Conservation (phyloP, 768 basidiomycete species). For the Xanthoconium purpureum region DNA sequence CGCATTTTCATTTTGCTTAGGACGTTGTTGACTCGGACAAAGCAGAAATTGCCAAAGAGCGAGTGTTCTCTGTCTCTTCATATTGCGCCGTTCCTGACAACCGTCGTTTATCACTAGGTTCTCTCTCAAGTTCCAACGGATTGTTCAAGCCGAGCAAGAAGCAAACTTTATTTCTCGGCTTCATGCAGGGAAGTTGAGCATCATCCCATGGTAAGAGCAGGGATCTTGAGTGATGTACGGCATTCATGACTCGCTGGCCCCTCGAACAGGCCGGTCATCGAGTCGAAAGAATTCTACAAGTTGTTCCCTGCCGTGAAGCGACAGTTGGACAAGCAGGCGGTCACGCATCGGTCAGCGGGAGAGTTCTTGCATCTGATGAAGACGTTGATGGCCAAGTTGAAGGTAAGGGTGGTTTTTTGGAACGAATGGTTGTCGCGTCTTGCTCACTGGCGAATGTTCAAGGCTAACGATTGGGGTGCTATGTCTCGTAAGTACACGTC, state of each 20-base stretch:
- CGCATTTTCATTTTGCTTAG: constrained; percentile 27
- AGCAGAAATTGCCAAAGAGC: constrained; percentile 58
- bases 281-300: constrained; percentile 57
- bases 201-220: constrained; percentile 50
- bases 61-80: constrained; percentile 9
- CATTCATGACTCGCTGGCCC: background rate
- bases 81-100: background rate
- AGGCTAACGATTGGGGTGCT: constrained; percentile 66
- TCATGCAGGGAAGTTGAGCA: constrained; percentile 52
- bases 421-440: too few species aligned
- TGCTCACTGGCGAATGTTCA: background rate
- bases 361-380: constrained; percentile 58
- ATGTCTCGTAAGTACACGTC: constrained; percentile 47
- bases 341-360: constrained; percentile 50
- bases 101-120: constrained; percentile 36
- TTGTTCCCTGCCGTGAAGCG: constrained; percentile 49
- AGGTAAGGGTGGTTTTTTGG: constrained; percentile 34
- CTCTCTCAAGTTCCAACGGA: constrained; percentile 53
- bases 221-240: background rate
- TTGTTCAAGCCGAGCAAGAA: constrained; percentile 60
- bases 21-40: constrained; percentile 64
- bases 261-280: constrained; percentile 48
- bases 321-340: constrained; percentile 44
- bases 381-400: constrained; percentile 67
- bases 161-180: constrained; percentile 61